Evolutionary conservation across 768 basidiomycete genomes (phyloP), one percentile per base, ranked within the genome.

Genomic region (Termitomyces sp.): DNA sequence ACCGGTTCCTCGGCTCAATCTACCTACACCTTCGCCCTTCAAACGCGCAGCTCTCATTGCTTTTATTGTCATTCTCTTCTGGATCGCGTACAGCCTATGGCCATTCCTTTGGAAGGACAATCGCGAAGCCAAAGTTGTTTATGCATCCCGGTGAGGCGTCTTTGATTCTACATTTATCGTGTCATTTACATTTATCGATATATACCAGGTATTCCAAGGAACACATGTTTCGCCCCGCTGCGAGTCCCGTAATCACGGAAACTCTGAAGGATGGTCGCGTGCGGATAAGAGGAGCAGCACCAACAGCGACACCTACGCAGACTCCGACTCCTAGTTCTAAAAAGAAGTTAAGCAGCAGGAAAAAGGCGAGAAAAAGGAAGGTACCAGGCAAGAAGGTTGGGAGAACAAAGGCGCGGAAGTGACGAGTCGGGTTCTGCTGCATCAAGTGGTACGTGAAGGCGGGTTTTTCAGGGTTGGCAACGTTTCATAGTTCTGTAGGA

Each of bases 201-300:
- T 20, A 57, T 33, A 23, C 3, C 28, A 94, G 93, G 62, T 95
- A 94, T 68, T 93, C 90, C 13, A 86, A 88, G 61, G 87, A 92
- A 66, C 82, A 82, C 75, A 91, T 87, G 71, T 93, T 82, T 69
- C 78, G 92, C 26, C 92, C 93, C 0, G 92, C 93, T 12, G 91
- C 92, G 6, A 92, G 89, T 60, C 91, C 93, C 12, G 75, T 94
- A 46, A 80, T 94, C 63, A 93, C 89, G 0, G 89, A 93, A 68
- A 79, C 75, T 20, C 73, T 94, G 61, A 82, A 83, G 62, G 90
- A 91, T 62, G 91, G 91, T 0, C 78, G 83, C 4, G 71, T 83
- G 8, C 78, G 85, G 9, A 65, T 95, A 41, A 75, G 91, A n/a
- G 93, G 93, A 0, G 91, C 88, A 1, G 71, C 71, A 12, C 81